Conservation (phyloP, 2,329 filamentous ascomycete genomes). For the Alternaria sp. region DNA sequence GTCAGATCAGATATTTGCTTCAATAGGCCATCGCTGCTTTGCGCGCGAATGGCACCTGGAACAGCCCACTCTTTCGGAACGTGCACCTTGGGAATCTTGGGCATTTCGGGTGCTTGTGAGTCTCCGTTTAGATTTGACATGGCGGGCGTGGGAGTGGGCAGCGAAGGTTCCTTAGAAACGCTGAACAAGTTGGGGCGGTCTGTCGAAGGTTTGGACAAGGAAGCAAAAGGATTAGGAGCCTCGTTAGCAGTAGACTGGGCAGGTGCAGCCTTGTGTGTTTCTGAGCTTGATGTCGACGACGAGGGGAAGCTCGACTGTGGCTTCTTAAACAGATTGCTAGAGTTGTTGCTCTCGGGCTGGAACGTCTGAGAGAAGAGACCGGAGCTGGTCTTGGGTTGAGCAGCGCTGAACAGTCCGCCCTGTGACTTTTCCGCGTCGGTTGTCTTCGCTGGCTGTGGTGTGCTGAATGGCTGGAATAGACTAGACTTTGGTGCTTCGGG, state of each 20-base stretch:
- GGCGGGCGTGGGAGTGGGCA: constrained; percentile 21
- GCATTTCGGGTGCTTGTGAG: constrained; percentile 23
- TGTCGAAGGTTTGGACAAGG: constrained; percentile 23
- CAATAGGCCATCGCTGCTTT: constrained; percentile 22
- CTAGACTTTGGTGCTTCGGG: constrained; percentile 27
- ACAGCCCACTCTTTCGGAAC: constrained; percentile 40
- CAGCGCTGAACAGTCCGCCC: constrained; percentile 29
- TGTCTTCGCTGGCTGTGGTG: constrained; percentile 34
- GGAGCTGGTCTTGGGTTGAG: constrained; percentile 33
- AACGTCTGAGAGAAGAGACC: constrained; percentile 32
- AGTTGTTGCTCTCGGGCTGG: constrained; percentile 23
- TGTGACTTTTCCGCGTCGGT: constrained; percentile 25
- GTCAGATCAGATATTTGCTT: constrained; percentile 31
- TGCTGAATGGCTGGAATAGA: constrained; percentile 36
- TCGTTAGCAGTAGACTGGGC: constrained; percentile 17
- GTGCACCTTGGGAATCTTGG: constrained; percentile 38
- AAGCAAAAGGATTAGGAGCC: constrained; percentile 29
- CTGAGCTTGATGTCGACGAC: constrained; percentile 13
- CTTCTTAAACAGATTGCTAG: constrained; percentile 25
- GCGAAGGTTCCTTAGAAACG: constrained; percentile 23
- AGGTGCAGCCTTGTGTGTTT: constrained; percentile 21
- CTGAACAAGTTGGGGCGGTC: constrained; percentile 28
- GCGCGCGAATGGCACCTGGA: constrained; percentile 17
- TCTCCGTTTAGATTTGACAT: constrained; percentile 26
- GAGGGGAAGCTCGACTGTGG: constrained; percentile 19